phyloP scores from a whole-genome alignment of 2,329 filamentous ascomycete species.

The Venturia aucupariae region DNA sequence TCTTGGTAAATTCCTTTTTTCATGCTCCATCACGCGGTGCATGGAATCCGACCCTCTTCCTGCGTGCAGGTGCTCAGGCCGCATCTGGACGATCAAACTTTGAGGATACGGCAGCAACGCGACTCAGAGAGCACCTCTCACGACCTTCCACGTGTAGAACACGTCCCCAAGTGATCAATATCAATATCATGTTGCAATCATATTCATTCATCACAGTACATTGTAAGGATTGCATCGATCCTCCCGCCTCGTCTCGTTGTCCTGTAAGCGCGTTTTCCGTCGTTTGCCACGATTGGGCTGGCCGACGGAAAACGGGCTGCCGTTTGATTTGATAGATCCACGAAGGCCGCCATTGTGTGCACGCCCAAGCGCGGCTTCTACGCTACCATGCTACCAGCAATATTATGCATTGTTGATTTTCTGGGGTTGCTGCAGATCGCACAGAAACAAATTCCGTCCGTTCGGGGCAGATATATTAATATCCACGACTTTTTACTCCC shows the following conservation, averaged over 20 bases:
- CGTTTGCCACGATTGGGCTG: conserved; percentile 8
- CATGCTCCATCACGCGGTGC: background rate
- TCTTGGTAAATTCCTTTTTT: background rate
- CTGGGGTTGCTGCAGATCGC: background rate
- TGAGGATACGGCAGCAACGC: background rate
- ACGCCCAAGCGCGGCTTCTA: background rate
- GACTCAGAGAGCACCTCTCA: background rate
- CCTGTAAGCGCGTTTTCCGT: background rate
- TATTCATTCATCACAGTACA: background rate
- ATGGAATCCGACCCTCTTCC: background rate
- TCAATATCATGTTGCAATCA: background rate
- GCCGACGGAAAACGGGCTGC: background rate
- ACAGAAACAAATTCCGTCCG: background rate
- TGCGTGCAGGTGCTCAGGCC: background rate
- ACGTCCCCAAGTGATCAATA: background rate
- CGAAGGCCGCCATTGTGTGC: background rate
- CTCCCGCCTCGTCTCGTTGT: background rate
- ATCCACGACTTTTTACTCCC: conserved; percentile 29
- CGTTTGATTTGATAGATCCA: background rate
- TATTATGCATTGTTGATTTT: background rate
- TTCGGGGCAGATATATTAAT: background rate
- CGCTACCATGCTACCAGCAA: background rate
- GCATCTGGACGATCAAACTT: background rate
- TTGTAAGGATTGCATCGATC: background rate
- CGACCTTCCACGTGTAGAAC: background rate